Percentiles rank a stretch among this genome's conserved stretches.
phyloP scores from a whole-genome alignment of 176 grass and related monocot genomes.

The Puya raimondii region DNA sequence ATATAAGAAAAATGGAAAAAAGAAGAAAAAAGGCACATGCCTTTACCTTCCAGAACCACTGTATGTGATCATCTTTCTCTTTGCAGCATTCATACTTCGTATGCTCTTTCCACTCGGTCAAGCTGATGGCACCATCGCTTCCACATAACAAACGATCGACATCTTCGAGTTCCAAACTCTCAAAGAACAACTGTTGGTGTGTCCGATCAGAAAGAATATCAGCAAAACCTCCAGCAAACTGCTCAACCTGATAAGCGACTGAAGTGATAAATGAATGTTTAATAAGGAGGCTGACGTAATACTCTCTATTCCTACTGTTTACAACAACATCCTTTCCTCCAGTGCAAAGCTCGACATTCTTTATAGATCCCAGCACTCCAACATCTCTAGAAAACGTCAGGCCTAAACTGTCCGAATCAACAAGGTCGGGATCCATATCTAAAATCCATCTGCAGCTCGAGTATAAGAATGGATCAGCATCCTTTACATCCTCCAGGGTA shows the following conservation, averaged over 20 bases:
- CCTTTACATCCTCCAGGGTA: conserved; percentile 17
- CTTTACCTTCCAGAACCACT: conserved; percentile 25
- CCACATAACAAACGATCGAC: conserved; percentile 15
- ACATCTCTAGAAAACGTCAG: conserved; percentile 21
- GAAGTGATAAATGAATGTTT: conserved; percentile 16
- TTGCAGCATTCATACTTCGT: conserved; percentile 12
- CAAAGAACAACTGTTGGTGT: conserved; percentile 13
- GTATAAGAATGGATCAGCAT: conserved; percentile 20
- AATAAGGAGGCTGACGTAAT: conserved; percentile 12
- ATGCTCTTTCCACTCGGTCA: conserved; percentile 22
- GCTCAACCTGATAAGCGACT: conserved; percentile 13
- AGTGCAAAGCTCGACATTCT: conserved; percentile 11
- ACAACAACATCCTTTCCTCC: conserved; percentile 19
- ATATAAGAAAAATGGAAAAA: background rate
- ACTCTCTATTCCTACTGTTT: conserved; percentile 17
- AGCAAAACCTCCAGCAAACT: conserved; percentile 19
- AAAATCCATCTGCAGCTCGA: conserved; percentile 15
- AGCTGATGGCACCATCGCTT: background rate
- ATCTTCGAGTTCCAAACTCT: conserved; percentile 21
- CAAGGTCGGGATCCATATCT: conserved; percentile 10
- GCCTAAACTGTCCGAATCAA: conserved; percentile 20
- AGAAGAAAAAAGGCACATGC: background rate
- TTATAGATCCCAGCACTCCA: conserved; percentile 3
- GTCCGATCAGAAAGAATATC: conserved; percentile 19
- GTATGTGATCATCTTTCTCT: conserved; percentile 7